These are phyloP conservation scores for Dactylonectria estremocensis DNA, from an alignment of 2,329 filamentous ascomycete genomes.

Conservation along the genomic window DNA sequence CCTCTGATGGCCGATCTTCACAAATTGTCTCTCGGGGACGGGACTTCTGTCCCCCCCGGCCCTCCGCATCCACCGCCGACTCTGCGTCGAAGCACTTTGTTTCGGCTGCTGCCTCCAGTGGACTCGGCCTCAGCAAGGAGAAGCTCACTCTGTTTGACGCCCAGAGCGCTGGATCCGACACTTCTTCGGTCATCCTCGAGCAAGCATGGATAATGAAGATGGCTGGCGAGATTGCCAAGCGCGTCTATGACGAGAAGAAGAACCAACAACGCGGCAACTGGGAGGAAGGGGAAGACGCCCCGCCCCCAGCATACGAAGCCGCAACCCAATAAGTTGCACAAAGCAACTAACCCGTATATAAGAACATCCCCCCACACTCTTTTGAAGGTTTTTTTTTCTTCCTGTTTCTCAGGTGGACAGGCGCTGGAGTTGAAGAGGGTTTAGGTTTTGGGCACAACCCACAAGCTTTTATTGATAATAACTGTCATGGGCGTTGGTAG, in stretches of 20 bases:
- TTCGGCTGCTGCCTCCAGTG: slow-evolving; percentile 36
- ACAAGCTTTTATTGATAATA: slow-evolving; percentile 35
- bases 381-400: slow-evolving; percentile 34
- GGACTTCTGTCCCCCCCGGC: slow-evolving; percentile 40
- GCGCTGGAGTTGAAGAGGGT: slow-evolving; percentile 43
- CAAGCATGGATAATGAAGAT: slow-evolving; percentile 94
- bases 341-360: slow-evolving; percentile 34
- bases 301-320: slow-evolving; percentile 75
- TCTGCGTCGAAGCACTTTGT: slow-evolving; percentile 30
- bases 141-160: slow-evolving; percentile 50
- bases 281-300: slow-evolving; percentile 70
- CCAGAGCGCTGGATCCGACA: slow-evolving; percentile 59
- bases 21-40: slow-evolving; percentile 43
- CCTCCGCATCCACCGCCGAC: slow-evolving; percentile 38
- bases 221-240: slow-evolving; percentile 89
- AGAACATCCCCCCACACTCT: slow-evolving; percentile 36
- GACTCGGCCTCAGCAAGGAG: slow-evolving; percentile 48
- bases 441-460: slow-evolving; percentile 33
- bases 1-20: slow-evolving; percentile 46
- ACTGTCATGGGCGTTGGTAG: slow-evolving; percentile 41
- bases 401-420: slow-evolving; percentile 35
- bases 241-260: slow-evolving; percentile 94
- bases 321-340: slow-evolving; percentile 55
- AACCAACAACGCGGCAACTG: slow-evolving; percentile 57
- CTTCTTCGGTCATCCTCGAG: slow-evolving; percentile 76